A percentile compares a stretch with the other conserved stretches of the same genome.
Conservation (phyloP, 1,139 yeast species). For the Chernovozyma aurita region DNA sequence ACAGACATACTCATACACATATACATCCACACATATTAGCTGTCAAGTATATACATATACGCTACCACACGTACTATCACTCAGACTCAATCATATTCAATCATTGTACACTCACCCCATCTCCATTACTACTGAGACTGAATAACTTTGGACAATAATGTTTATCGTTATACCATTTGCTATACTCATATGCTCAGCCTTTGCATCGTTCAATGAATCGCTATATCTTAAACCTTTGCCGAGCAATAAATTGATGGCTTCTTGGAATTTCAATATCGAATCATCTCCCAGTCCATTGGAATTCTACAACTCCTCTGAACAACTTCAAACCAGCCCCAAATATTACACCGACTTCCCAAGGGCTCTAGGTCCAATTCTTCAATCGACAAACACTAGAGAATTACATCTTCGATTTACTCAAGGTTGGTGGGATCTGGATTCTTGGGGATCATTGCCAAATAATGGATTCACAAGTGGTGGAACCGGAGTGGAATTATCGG, state of each 20-base stretch:
- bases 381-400: constrained; percentile 63
- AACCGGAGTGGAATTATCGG: constrained; percentile 93
- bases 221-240: constrained; percentile 66
- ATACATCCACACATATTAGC: no score
- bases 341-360: constrained; percentile 80
- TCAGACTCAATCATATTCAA: no score
- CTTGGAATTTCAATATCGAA: constrained; percentile 61
- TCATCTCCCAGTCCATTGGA: constrained; percentile 41
- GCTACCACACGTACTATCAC: no score
- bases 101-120: no score
- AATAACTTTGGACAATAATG: no score
- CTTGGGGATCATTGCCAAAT: constrained; percentile 81
- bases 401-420: constrained; percentile 83
- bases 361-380: constrained; percentile 73
- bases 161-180: neutral
- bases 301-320: constrained; percentile 19
- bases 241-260: constrained; percentile 59
- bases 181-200: neutral
- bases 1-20: no score
- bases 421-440: constrained; percentile 92
- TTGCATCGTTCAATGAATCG: constrained; percentile 50
- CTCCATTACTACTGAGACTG: no score
- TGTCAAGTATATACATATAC: no score
- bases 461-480: constrained; percentile 81
- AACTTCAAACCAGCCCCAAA: neutral